Percentiles rank a stretch among this genome's conserved stretches.
Conservation (phyloP, 371 early-diverging fungal genomes). For the Mucor mucedo region DNA sequence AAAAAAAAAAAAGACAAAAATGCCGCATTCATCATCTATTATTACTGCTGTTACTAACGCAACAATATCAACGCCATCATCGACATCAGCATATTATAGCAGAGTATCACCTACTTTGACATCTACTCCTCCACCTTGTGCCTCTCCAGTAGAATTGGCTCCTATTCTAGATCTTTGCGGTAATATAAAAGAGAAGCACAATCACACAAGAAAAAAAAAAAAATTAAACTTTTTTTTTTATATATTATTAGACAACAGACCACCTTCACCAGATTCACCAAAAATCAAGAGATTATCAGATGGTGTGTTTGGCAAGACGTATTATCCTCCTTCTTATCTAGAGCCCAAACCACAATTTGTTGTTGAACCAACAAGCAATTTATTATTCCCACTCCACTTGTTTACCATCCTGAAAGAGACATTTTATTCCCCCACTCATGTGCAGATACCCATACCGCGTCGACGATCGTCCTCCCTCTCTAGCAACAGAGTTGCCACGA, state of each 20-base stretch:
- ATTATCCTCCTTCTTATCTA: conserved; percentile 28
- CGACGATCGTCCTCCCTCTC: neutral
- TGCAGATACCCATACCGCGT: conserved; percentile 28
- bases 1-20: neutral
- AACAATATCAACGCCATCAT: conserved; percentile 19
- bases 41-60: conserved; percentile 16
- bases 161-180: conserved; percentile 29
- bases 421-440: neutral
- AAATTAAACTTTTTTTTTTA: neutral
- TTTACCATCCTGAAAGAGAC: conserved; percentile 11
- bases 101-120: conserved; percentile 11
- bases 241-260: conserved; percentile 29
- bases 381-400: conserved; percentile 14
- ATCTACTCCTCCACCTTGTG: conserved; percentile 25
- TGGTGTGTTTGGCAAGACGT: neutral
- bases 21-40: conserved; percentile 10
- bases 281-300: conserved; percentile 18
- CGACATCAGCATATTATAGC: conserved; percentile 1
- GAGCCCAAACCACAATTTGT: conserved; percentile 30
- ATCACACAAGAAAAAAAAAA: neutral
- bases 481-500: too few relatives aligned
- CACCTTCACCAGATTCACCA: conserved; percentile 36
- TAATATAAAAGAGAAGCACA: conserved; percentile 12
- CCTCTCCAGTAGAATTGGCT: conserved; percentile 33
- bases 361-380: conserved; percentile 9